Conservation (phyloP, 768 basidiomycete species). For the Leccinum longicurvipes region DNA sequence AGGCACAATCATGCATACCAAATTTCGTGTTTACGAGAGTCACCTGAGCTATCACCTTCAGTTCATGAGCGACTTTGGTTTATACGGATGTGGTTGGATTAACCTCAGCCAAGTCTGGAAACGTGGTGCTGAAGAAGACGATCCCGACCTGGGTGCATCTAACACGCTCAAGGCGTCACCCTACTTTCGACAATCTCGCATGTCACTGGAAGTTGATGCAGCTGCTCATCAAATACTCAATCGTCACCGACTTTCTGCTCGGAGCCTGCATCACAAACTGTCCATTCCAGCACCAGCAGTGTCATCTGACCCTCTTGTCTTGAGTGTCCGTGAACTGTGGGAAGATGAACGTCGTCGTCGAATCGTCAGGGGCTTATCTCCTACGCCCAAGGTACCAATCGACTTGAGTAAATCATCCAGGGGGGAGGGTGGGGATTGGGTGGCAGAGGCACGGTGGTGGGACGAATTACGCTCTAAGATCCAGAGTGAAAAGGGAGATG, state of each 20-base stretch:
- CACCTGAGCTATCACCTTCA: conserved; percentile 88
- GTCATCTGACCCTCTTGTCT: conserved; percentile 70
- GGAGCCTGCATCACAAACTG: conserved; percentile 65
- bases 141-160: conserved; percentile 9
- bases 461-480: conserved; percentile 65
- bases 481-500: conserved; percentile 38
- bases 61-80: conserved; percentile 91
- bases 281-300: conserved; percentile 52
- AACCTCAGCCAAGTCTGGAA: conserved; percentile 67
- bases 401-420: conserved; percentile 66
- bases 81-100: conserved; percentile 92
- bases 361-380: conserved; percentile 58
- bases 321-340: conserved; percentile 92
- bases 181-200: conserved; percentile 62
- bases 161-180: conserved; percentile 47
- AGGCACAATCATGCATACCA: conserved; percentile 76
- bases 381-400: conserved; percentile 70
- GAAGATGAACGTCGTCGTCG: conserved; percentile 89
- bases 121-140: conserved; percentile 39
- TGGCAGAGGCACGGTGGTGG: conserved; percentile 73
- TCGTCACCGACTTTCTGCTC: conserved; percentile 58
- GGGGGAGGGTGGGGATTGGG: conserved; percentile 59
- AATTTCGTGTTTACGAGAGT: conserved; percentile 81
- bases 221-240: conserved; percentile 84
- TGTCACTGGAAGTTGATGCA: conserved; percentile 81